Evolutionary conservation across 2,329 filamentous ascomycete genomes (phyloP).

Genomic region (Trichoderma lentiforme): DNA sequence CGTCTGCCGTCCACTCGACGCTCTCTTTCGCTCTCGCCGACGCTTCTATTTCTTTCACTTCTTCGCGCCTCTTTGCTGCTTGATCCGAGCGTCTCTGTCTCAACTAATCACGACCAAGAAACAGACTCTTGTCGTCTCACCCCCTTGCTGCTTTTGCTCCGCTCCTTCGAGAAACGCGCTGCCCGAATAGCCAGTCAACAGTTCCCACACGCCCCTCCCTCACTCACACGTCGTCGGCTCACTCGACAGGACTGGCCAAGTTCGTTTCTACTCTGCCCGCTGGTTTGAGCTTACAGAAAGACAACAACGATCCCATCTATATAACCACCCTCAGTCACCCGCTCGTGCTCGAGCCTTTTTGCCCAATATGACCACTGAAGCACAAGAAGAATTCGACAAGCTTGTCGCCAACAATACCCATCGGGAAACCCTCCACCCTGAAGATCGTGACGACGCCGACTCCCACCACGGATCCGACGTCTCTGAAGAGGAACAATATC

Average conservation of each 20-base stretch:
- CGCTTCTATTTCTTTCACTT: not conserved
- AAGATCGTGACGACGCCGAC: constrained; percentile 53
- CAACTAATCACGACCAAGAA: not conserved
- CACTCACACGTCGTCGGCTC: constrained; percentile 16
- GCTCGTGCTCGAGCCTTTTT: constrained; percentile 12
- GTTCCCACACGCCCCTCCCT: constrained; percentile 25
- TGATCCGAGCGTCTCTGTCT: constrained; percentile 9
- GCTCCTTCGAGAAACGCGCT: constrained; percentile 33
- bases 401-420: constrained; percentile 56
- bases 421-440: constrained; percentile 50
- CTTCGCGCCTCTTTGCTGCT: not conserved
- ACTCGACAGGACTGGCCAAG: not conserved
- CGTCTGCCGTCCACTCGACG: constrained; percentile 13
- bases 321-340: constrained; percentile 22
- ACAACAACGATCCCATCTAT: constrained; percentile 21
- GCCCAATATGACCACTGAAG: constrained; percentile 55
- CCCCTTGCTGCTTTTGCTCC: constrained; percentile 26
- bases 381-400: constrained; percentile 64
- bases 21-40: constrained; percentile 15
- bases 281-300: constrained; percentile 8
- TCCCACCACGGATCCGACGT: constrained; percentile 49
- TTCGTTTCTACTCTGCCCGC: not conserved
- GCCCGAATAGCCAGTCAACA: constrained; percentile 24
- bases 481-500: constrained; percentile 55
- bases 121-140: constrained; percentile 21